Conservation (phyloP, 202 grass and related monocot genomes). For the Panicum hallii region DNA sequence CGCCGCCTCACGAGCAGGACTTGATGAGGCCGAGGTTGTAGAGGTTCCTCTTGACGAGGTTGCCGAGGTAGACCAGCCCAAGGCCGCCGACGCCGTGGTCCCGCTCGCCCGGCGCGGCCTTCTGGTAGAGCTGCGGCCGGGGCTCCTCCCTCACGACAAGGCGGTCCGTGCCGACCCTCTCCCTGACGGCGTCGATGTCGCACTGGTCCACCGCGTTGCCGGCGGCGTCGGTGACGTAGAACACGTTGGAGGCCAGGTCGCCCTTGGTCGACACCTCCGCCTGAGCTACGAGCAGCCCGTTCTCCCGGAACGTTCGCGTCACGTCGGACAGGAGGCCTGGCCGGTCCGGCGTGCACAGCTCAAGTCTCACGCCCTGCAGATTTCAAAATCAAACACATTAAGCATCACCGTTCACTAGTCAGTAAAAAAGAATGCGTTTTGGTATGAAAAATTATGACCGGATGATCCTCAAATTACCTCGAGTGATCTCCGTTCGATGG, state of each 20-base stretch:
- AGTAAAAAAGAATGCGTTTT: not conserved
- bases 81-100: slow-evolving; percentile 43
- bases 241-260: slow-evolving; percentile 73
- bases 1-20: slow-evolving; percentile 63
- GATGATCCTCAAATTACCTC: slow-evolving; percentile 50
- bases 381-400: slow-evolving; percentile 15
- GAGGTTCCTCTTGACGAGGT: slow-evolving; percentile 76
- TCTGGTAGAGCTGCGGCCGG: slow-evolving; percentile 47
- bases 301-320: slow-evolving; percentile 86
- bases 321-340: slow-evolving; percentile 70
- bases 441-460: not conserved
- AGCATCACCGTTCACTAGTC: not conserved
- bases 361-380: slow-evolving; percentile 75
- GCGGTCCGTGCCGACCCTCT: slow-evolving; percentile 54
- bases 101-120: not conserved
- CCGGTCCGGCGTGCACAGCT: slow-evolving; percentile 68
- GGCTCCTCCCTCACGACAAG: slow-evolving; percentile 66
- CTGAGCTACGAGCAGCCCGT: slow-evolving; percentile 74
- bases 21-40: slow-evolving; percentile 88
- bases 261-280: slow-evolving; percentile 83
- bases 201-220: slow-evolving; percentile 52
- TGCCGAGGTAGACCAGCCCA: slow-evolving; percentile 78
- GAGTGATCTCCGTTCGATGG: slow-evolving; percentile 65
- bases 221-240: slow-evolving; percentile 77
- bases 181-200: slow-evolving; percentile 61